Percentiles rank a stretch among this genome's conserved stretches.
phyloP scores from a whole-genome alignment of 805 yeast genomes.

The Monosporozyma yasuniensis region DNA sequence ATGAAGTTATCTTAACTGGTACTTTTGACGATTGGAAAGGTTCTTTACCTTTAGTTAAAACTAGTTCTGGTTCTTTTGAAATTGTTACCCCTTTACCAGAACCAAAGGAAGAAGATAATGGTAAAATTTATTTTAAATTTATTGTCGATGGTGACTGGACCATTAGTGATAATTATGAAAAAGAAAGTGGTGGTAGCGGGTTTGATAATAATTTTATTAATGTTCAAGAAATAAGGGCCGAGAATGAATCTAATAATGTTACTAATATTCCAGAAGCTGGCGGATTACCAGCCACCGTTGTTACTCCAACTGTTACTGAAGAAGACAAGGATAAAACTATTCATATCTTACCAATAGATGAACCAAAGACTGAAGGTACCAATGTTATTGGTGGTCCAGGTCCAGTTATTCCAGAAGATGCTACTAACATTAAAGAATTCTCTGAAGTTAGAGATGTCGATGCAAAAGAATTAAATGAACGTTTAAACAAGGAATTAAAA shows the following conservation, averaged over 20 bases:
- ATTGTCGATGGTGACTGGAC: constrained; percentile 67
- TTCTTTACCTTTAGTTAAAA: constrained; percentile 49
- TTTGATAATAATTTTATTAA: constrained; percentile 32
- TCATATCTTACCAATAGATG: constrained; percentile 37
- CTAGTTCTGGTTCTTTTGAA: constrained; percentile 41
- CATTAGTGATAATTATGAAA: constrained; percentile 32
- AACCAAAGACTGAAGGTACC: constrained; percentile 37
- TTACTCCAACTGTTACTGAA: neutral
- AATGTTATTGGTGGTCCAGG: constrained; percentile 64
- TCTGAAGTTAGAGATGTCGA: constrained; percentile 46
- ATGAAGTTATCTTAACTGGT: constrained; percentile 58
- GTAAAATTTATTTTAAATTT: constrained; percentile 42
- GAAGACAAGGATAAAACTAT: constrained; percentile 14
- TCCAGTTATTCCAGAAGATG: constrained; percentile 41
- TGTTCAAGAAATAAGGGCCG: constrained; percentile 7
- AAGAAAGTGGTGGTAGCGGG: constrained; percentile 38
- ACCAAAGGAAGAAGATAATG: constrained; percentile 20
- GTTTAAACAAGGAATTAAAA: constrained; percentile 20
- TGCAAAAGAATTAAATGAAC: constrained; percentile 49
- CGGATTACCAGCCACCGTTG: constrained; percentile 29
- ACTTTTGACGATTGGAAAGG: constrained; percentile 63
- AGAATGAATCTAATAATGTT: constrained; percentile 14
- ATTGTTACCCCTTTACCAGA: constrained; percentile 47
- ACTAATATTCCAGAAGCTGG: constrained; percentile 41
- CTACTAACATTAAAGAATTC: constrained; percentile 60